Base-by-base conservation (phyloP, 1,139 yeast species). In the Hyphopichia burtonii region DNA sequence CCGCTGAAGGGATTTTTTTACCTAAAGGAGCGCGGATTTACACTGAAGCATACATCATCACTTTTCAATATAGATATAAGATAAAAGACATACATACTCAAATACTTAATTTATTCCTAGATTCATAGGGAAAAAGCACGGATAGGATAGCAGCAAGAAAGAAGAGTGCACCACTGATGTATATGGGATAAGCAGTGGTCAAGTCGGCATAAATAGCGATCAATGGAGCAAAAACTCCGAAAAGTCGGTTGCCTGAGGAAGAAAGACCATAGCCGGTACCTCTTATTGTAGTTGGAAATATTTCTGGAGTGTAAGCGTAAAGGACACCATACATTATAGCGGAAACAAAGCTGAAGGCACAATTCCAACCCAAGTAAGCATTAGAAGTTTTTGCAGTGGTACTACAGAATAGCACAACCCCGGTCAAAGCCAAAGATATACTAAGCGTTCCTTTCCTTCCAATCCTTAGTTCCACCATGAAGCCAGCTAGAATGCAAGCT, bases 261-360 rank as follows among this genome's bases (percentile, higher is more conserved):
- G 76, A 74, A 36, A 71, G 56, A 0, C 76, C 77, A 18, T 70
- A 65, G 1, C 69, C 76, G 4, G 76, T 71, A 4, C 75, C 76
- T 48, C 76, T 56, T 22, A 69, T 61, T 42, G 58, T 65, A 1
- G 74, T 57, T 12, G 68, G 69, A 51, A 70, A 71, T 34, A 70
- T 63, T 46, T 71, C 77, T 0, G 76, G 76, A 0, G 76, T 71
- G 49, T 71, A 71, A 11, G 76, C 75, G 46, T 71, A 71, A 32
- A 71, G 55, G 5, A 70, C 76, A 0, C 75, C 76, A 50, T 69
- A 71, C 71, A 71, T 68, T 37, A 70, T 66, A 46, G 65, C 70
- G 23, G 75, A 68, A 36, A 59, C 58, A 44, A 71, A 68, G 42
- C 68, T 65, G 51, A 71, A 71, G 19, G 63, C 65, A 47, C 76